Conservation (phyloP, 2,329 filamentous ascomycete species). For the Nigrospora oryzae region DNA sequence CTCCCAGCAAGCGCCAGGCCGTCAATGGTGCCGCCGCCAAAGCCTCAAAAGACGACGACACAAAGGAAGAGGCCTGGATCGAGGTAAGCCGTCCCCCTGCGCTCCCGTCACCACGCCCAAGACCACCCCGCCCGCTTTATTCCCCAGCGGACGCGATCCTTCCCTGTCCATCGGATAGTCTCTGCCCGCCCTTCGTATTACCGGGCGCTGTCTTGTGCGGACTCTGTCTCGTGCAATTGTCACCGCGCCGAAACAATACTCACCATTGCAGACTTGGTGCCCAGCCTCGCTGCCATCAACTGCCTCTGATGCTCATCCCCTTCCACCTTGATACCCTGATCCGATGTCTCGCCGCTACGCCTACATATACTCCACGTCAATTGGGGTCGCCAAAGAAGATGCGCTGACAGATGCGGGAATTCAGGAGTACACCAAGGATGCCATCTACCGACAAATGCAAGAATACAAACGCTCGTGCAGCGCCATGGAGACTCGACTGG, state of each 20-base stretch:
- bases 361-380: no score
- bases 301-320: constrained; percentile 6
- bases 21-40: constrained; percentile 65
- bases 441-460: constrained; percentile 94
- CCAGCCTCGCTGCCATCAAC: constrained; percentile 17
- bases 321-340: no score
- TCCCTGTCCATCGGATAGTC: no score
- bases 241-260: constrained; percentile 17
- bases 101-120: constrained; percentile 9
- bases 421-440: constrained; percentile 89
- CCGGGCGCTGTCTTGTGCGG: constrained; percentile 8
- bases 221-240: constrained; percentile 9
- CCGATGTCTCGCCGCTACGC: no score
- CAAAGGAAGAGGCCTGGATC: constrained; percentile 53
- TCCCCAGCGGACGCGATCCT: no score
- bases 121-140: constrained; percentile 3
- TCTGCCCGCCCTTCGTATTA: not conserved
- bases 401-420: constrained; percentile 26
- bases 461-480: constrained; percentile 91
- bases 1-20: constrained; percentile 86
- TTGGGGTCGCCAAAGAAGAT: not conserved
- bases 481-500: constrained; percentile 71
- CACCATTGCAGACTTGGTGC: constrained; percentile 24
- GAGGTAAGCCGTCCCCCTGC: constrained; percentile 46
- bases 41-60: constrained; percentile 46